Base-by-base conservation (phyloP, 306 rosid species). In the Prinsepia uniflora region DNA sequence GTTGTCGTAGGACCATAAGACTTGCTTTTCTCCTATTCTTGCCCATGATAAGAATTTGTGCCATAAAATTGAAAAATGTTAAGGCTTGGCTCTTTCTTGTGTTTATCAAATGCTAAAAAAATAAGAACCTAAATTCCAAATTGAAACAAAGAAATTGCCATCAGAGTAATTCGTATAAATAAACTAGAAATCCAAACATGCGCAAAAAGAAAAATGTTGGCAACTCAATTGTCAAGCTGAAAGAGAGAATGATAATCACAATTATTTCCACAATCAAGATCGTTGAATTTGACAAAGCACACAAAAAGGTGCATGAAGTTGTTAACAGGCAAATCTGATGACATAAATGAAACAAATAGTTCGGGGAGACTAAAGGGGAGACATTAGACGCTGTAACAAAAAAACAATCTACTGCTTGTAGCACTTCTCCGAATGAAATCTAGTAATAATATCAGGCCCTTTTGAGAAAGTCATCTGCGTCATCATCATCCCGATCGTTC, bases 381-480 rank as follows among this genome's bases (percentile, higher is more conserved):
- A 19, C 39, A 41, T 5, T 4, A 73, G 24, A 53, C 10, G 15
- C 18, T 39, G 18, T 10, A 14, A 50, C 68, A 75, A 61, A 10
- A 43, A 20, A 40, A 48, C 48, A 67, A 63, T 57, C 62, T 75
- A 70, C 74, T 75, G 65, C 74, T 74, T 39, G 46, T 55, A 45
- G 54, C 10, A 54, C 52, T 36, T 64, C 66, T 22, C 8, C 7
- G 8, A 3, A 42, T 1, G 4, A 13, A 17, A 58, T 59, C 34
- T 30, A 59, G 30, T 72, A 41, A 41, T 75, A 30, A 73, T 75
- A 48, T 89, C 87, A 89, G 55, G 92, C 95, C 79, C 95, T 87
- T 71, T 89, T 92, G 34, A 85, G 88, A 60, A 86, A 83, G 78
- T 86, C 57, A 43, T 70, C 72, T 0, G 84, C 2, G 5, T 81